phyloP scores from a whole-genome alignment of 192 early-diverging fungal species.

The Diversispora epigaea region DNA sequence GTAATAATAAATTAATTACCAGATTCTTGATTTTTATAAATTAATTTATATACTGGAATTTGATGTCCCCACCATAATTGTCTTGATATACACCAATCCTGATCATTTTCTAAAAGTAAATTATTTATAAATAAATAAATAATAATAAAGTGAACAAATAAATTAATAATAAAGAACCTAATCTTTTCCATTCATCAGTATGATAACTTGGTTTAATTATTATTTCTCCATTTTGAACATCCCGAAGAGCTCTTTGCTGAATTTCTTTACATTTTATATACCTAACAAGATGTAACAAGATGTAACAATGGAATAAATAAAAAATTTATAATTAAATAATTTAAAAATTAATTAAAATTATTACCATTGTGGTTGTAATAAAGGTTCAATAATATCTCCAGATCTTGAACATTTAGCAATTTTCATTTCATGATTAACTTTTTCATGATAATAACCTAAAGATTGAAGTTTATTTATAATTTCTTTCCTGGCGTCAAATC shows the following conservation, averaged over 20 bases:
- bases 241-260: slow-evolving; percentile 65
- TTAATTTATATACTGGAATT: slow-evolving; percentile 84
- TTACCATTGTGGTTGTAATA: slow-evolving; percentile 94
- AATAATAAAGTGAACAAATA: no score
- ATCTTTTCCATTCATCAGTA: slow-evolving; percentile 81
- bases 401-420: slow-evolving; percentile 73
- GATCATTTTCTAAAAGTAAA: slow-evolving; percentile 55
- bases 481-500: slow-evolving; percentile 79
- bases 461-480: slow-evolving; percentile 66
- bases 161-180: slow-evolving; percentile 45
- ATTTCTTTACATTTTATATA: slow-evolving; percentile 82
- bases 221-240: slow-evolving; percentile 64
- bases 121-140: not conserved
- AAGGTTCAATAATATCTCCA: slow-evolving; percentile 92
- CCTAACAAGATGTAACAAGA: slow-evolving; percentile 36
- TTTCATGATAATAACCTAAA: slow-evolving; percentile 72
- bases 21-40: slow-evolving; percentile 42
- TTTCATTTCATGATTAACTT: slow-evolving; percentile 76
- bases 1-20: not conserved
- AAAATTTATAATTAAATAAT: not conserved
- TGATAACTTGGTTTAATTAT: slow-evolving; percentile 71
- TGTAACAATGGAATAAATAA: not conserved
- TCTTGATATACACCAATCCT: slow-evolving; percentile 98
- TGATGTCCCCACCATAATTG: slow-evolving; percentile 99
- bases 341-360: not conserved